phyloP scores from a whole-genome alignment of 106 monocot genomes.

The Dioscorea zingiberensis region DNA sequence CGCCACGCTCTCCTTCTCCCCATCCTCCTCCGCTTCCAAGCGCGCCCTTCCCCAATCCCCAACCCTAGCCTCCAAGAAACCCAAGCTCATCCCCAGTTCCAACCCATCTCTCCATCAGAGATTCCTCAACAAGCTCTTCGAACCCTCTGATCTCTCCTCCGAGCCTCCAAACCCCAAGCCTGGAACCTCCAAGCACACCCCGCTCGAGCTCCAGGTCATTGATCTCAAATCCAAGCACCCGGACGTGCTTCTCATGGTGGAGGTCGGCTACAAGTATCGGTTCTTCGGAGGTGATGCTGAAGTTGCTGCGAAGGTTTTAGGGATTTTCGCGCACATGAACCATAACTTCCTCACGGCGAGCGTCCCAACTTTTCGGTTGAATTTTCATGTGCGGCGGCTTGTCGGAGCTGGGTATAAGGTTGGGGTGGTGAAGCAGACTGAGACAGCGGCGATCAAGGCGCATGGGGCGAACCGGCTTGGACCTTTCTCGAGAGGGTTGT shows the following conservation, averaged over 20 bases:
- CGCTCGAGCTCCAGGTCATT: constrained; percentile 84
- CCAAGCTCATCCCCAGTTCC: constrained; percentile 13
- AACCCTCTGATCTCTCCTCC: constrained; percentile 13
- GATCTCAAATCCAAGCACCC: constrained; percentile 71
- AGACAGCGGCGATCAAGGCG: constrained; percentile 88
- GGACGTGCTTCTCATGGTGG: constrained; percentile 83
- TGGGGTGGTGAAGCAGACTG: constrained; percentile 94
- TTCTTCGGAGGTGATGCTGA: constrained; percentile 94
- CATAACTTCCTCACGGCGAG: constrained; percentile 87
- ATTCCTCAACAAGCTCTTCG: constrained; percentile 34
- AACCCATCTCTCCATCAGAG: constrained; percentile 39
- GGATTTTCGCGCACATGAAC: constrained; percentile 70
- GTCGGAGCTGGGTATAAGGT: constrained; percentile 85
- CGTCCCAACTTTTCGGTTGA: constrained; percentile 72
- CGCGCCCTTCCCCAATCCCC: constrained; percentile 23
- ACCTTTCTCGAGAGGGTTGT: constrained; percentile 64
- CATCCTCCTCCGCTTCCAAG: constrained; percentile 58
- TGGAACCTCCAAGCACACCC: constrained; percentile 40
- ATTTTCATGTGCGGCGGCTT: constrained; percentile 70
- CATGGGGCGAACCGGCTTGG: constrained; percentile 57
- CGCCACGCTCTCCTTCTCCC: constrained; percentile 74
- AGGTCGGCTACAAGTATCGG: constrained; percentile 89
- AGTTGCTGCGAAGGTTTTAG: constrained; percentile 58
- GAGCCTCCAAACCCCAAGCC: constrained; percentile 9
- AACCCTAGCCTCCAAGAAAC: constrained; percentile 21